Evolutionary conservation across 2,329 filamentous ascomycete species (phyloP).

Genomic region (Colletotrichum chrysophilum): DNA sequence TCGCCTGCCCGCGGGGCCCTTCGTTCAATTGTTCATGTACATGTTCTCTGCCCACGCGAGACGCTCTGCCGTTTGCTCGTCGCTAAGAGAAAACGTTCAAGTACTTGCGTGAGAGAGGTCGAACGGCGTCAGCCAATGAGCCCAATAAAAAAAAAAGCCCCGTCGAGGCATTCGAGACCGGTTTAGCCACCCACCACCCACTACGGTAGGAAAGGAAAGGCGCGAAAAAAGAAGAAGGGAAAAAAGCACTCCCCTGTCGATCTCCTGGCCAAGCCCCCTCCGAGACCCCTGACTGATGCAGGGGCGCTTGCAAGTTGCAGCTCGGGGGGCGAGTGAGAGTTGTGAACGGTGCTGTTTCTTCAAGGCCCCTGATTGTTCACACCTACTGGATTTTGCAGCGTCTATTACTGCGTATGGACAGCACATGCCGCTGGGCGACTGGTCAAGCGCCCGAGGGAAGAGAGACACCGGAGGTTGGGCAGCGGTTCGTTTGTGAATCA

Average conservation of each 20-base stretch:
- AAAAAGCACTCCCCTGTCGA: neutral
- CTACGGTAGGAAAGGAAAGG: neutral
- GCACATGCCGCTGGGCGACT: neutral
- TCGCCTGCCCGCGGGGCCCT: neutral
- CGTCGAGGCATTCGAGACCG: neutral
- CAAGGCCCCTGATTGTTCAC: neutral
- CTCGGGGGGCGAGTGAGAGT: neutral
- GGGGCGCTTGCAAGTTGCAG: neutral
- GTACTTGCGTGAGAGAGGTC: neutral
- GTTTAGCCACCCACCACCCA: neutral
- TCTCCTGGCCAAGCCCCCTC: neutral
- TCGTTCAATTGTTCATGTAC: neutral
- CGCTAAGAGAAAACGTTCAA: neutral
- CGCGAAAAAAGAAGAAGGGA: neutral
- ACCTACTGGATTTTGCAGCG: neutral
- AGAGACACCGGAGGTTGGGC: neutral
- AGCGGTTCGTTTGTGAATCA: neutral
- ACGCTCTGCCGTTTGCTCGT: neutral
- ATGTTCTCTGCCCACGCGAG: neutral
- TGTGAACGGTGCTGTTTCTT: neutral
- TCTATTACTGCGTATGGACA: neutral
- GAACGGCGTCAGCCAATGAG: constrained; percentile 6
- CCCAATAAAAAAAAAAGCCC: neutral
- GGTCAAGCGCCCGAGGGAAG: neutral
- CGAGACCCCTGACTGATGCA: constrained; percentile 10